phyloP scores from a whole-genome alignment of 148 eudicot species.

The Fagopyrum tataricum region DNA sequence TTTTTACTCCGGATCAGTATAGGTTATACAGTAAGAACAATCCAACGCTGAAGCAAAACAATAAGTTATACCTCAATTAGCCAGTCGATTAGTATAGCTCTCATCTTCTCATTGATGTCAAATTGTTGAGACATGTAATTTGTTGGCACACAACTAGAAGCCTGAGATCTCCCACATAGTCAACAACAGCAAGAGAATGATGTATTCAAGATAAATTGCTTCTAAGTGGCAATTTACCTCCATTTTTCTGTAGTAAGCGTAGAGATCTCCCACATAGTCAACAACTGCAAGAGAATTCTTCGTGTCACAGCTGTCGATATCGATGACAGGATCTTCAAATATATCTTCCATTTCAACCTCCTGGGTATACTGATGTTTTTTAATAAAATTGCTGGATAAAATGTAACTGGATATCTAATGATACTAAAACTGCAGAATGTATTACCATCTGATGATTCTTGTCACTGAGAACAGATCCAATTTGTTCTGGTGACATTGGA shows the following conservation, averaged over 20 bases:
- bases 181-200: too few relatives aligned
- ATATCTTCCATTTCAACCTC: conserved; percentile 86
- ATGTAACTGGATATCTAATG: not conserved
- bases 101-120: conserved; percentile 80
- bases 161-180: too few relatives aligned
- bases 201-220: not conserved
- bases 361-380: not conserved
- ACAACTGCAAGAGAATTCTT: conserved; percentile 59
- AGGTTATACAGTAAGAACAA: not conserved
- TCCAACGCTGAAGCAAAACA: not conserved
- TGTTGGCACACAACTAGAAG: conserved; percentile 46
- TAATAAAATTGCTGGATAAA: not conserved
- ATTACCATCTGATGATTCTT: conserved; percentile 41
- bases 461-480: conserved; percentile 19
- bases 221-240: conserved; percentile 36
- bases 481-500: conserved; percentile 44
- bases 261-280: conserved; percentile 68
- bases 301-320: conserved; percentile 57
- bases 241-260: conserved; percentile 50
- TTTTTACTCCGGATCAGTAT: not conserved
- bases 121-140: conserved; percentile 56
- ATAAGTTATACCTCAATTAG: conserved; percentile 61
- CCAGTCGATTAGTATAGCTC: conserved; percentile 83
- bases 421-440: not conserved
- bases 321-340: conserved; percentile 50